Evolutionary conservation across 1,284 basidiomycete species (phyloP).

Genomic region (Rhodotorula sp.): DNA sequence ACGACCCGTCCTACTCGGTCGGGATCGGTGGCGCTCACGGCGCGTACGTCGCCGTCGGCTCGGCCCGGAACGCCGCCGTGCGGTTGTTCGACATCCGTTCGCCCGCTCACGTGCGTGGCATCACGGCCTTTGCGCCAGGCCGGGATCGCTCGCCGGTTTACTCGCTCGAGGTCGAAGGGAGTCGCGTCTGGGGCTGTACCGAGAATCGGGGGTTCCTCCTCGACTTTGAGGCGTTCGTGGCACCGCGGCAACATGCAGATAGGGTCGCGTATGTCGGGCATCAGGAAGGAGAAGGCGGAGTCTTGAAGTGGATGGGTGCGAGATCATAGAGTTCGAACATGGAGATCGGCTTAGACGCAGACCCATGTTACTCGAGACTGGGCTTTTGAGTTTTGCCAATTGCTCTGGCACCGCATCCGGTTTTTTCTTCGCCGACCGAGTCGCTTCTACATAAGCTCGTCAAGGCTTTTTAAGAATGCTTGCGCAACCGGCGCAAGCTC

Average conservation of each 20-base stretch:
- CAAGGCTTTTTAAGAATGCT: too few species aligned
- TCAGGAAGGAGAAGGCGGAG: constrained; percentile 12
- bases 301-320: constrained; percentile 10
- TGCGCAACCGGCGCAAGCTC: too few species aligned
- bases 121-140: constrained; percentile 49
- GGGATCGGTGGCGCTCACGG: constrained; percentile 14
- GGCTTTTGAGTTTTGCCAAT: too few species aligned
- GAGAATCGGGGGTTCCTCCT: constrained; percentile 48
- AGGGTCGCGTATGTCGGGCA: constrained; percentile 15
- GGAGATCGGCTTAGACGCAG: too few species aligned
- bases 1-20: constrained; percentile 29
- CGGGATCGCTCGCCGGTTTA: constrained; percentile 51
- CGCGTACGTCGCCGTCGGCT: constrained; percentile 13
- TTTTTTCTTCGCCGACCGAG: too few species aligned
- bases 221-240: constrained; percentile 44
- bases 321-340: neutral
- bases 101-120: constrained; percentile 23
- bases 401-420: too few species aligned
- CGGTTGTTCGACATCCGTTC: constrained; percentile 30
- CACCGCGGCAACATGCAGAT: neutral
- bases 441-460: too few species aligned
- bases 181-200: constrained; percentile 50
- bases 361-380: too few species aligned
- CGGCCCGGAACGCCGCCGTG: constrained; percentile 24
- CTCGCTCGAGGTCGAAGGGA: constrained; percentile 47